phyloP scores from a whole-genome alignment of 2,329 filamentous ascomycete species.

The Calonectria pauciramosa region DNA sequence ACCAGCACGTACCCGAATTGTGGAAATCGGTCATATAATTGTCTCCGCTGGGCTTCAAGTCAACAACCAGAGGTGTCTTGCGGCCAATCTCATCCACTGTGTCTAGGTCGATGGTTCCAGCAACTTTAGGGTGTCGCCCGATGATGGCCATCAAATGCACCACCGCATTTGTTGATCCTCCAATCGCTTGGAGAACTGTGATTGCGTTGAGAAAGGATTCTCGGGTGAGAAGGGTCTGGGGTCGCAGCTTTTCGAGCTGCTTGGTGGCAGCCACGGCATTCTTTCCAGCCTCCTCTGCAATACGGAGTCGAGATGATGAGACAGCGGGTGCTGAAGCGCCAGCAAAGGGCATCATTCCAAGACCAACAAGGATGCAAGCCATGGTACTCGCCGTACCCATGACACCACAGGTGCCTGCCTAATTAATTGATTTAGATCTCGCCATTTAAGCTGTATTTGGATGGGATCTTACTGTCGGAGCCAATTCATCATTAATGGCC shows the following conservation, averaged over 20 bases:
- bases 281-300: slow-evolving; percentile 80
- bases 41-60: slow-evolving; percentile 87
- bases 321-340: slow-evolving; percentile 85
- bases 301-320: slow-evolving; percentile 82
- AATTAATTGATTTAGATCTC: neutral
- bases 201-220: slow-evolving; percentile 87
- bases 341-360: slow-evolving; percentile 84
- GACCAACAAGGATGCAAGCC: slow-evolving; percentile 85
- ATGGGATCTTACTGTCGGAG: slow-evolving; percentile 70
- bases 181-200: slow-evolving; percentile 87
- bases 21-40: slow-evolving; percentile 94
- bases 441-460: neutral
- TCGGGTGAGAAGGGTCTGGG: slow-evolving; percentile 78
- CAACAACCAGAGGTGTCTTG: slow-evolving; percentile 84
- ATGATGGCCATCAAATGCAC: slow-evolving; percentile 90
- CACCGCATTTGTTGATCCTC: slow-evolving; percentile 88
- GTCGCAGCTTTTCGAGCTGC: slow-evolving; percentile 76
- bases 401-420: slow-evolving; percentile 85
- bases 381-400: slow-evolving; percentile 96
- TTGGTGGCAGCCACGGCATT: slow-evolving; percentile 77
- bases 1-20: slow-evolving; percentile 65
- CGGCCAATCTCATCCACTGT: slow-evolving; percentile 85
- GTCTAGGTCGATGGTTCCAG: slow-evolving; percentile 75
- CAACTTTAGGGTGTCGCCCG: slow-evolving; percentile 77
- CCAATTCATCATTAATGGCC: slow-evolving; percentile 79